Percentiles rank a stretch among this genome's conserved stretches.
These are phyloP conservation scores for Colletotrichum australisinense DNA, from an alignment of 2,329 filamentous ascomycete genomes.

Conservation along the genomic window DNA sequence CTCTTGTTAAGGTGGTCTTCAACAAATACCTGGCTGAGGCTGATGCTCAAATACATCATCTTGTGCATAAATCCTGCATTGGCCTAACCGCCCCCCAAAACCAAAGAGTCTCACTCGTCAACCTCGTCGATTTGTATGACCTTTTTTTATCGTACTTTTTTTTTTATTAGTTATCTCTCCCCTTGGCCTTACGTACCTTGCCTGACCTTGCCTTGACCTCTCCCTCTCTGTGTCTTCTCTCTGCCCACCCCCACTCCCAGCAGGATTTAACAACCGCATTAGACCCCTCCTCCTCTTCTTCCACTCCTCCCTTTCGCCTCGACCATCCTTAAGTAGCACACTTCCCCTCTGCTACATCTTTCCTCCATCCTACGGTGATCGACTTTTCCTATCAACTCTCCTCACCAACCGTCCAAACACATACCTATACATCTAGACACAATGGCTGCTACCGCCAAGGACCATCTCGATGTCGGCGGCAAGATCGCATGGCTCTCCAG, in stretches of 20 bases:
- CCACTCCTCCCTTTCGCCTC: slow-evolving; percentile 3
- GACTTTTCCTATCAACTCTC: neutral
- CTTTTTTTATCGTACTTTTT: slow-evolving; percentile 22
- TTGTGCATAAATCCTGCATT: slow-evolving; percentile 24
- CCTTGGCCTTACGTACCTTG: neutral
- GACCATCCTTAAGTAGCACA: neutral
- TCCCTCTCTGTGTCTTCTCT: neutral
- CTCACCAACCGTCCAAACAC: slow-evolving; percentile 2
- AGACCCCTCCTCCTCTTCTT: slow-evolving; percentile 14
- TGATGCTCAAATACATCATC: slow-evolving; percentile 10
- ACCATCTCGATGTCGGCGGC: slow-evolving; percentile 84
- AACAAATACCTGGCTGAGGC: slow-evolving; percentile 32
- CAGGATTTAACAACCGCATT: slow-evolving; percentile 29
- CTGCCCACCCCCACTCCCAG: slow-evolving; percentile 10
- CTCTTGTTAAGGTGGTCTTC: slow-evolving; percentile 7
- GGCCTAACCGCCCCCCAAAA: neutral
- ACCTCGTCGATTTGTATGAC: slow-evolving; percentile 4
- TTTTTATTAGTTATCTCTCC: slow-evolving; percentile 24
- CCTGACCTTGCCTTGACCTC: neutral
- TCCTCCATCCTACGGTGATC: neutral
- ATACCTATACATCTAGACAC: slow-evolving; percentile 38
- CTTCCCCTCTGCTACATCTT: neutral
- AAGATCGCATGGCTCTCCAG: slow-evolving; percentile 74
- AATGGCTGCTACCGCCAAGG: slow-evolving; percentile 77
- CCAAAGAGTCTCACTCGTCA: slow-evolving; percentile 22